phyloP scores from a whole-genome alignment of 2,329 filamentous ascomycete genomes.

The Rutstroemia sp. region DNA sequence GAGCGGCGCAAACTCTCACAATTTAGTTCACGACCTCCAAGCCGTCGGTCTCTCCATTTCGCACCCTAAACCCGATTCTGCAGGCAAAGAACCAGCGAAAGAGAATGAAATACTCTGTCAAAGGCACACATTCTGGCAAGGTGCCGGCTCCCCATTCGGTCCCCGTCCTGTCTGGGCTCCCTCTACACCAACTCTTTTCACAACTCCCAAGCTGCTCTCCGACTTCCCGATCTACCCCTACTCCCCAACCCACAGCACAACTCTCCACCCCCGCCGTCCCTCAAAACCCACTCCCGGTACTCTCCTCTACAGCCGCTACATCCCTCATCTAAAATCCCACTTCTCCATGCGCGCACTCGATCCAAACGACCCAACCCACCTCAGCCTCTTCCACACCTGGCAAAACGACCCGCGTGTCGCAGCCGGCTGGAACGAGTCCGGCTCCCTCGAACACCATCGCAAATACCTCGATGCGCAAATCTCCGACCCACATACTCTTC shows the following conservation, averaged over 20 bases:
- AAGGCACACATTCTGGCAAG: conserved; percentile 60
- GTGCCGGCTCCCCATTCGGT: conserved; percentile 60
- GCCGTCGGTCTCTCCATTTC: conserved; percentile 21
- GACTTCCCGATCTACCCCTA: conserved; percentile 35
- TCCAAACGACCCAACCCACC: conserved; percentile 54
- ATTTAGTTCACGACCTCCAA: conserved; percentile 27
- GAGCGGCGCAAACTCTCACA: conserved; percentile 23
- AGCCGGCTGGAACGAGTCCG: conserved; percentile 73
- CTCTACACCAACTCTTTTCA: conserved; percentile 11
- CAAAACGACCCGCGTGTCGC: conserved; percentile 79
- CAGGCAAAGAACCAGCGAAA: neutral
- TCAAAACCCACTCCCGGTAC: conserved; percentile 64
- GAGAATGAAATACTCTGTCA: conserved; percentile 39
- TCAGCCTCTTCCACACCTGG: conserved; percentile 69
- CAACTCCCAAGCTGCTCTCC: conserved; percentile 33
- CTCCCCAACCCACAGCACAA: conserved; percentile 35
- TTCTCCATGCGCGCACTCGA: conserved; percentile 74
- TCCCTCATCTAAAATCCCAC: conserved; percentile 66
- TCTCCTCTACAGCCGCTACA: conserved; percentile 70
- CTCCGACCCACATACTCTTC: conserved; percentile 63
- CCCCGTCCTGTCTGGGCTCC: conserved; percentile 51
- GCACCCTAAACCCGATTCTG: conserved; percentile 14
- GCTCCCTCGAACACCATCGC: conserved; percentile 66
- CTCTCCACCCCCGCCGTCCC: conserved; percentile 63
- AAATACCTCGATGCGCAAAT: conserved; percentile 59